Conservation (phyloP, 768 basidiomycete species). For the Rhizopogon vesiculosus region DNA sequence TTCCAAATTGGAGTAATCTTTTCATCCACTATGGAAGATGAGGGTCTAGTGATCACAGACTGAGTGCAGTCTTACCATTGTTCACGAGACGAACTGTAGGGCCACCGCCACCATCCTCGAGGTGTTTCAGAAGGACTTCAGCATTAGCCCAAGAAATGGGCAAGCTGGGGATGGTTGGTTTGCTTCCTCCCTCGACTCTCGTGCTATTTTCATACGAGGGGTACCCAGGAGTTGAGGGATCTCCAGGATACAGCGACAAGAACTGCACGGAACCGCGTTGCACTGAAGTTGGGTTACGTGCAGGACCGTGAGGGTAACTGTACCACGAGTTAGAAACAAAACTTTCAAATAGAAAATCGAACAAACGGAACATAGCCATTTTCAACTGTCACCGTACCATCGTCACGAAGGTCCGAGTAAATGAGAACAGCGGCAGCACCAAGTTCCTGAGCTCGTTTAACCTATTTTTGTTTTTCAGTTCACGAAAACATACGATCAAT, state of each 20-base stretch:
- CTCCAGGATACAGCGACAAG: slow-evolving; percentile 52
- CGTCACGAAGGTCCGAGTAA: slow-evolving; percentile 62
- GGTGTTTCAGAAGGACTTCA: slow-evolving; percentile 44
- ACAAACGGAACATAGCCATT: slow-evolving; percentile 49
- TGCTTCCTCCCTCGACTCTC: slow-evolving; percentile 41
- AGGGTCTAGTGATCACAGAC: neutral
- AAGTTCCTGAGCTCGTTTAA: slow-evolving; percentile 61
- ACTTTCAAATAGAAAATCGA: neutral
- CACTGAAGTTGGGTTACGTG: slow-evolving; percentile 55
- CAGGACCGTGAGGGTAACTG: slow-evolving; percentile 65
- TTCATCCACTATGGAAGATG: slow-evolving; percentile 34
- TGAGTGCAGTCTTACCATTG: slow-evolving; percentile 34
- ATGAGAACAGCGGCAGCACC: slow-evolving; percentile 59
- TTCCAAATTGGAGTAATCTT: slow-evolving; percentile 71
- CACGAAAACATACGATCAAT: slow-evolving; percentile 3
- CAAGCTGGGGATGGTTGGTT: slow-evolving; percentile 54
- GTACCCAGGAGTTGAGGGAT: slow-evolving; percentile 42
- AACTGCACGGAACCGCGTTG: slow-evolving; percentile 68
- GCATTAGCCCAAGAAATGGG: slow-evolving; percentile 69
- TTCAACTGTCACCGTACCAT: slow-evolving; percentile 53
- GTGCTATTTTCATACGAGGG: slow-evolving; percentile 67
- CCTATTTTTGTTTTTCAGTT: slow-evolving; percentile 24
- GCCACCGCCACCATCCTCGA: slow-evolving; percentile 39
- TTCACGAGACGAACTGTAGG: slow-evolving; percentile 53
- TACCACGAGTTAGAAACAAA: neutral